Evolutionary conservation across 352 stramenopile species (phyloP), one percentile per base, ranked within the genome.

Genomic region (Globisporangium solare): DNA sequence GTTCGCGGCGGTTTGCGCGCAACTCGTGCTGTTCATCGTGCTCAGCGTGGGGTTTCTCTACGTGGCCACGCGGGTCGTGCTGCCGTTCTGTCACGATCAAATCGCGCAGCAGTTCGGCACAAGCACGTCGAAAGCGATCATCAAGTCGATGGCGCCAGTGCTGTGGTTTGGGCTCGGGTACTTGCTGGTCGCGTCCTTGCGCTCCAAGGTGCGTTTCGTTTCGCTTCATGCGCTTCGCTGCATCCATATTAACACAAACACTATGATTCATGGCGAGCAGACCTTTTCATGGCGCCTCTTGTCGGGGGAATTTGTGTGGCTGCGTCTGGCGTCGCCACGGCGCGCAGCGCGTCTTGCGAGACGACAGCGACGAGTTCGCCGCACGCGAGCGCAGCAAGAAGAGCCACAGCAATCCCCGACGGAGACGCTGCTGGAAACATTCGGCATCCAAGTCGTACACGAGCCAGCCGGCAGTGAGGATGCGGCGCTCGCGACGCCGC

Each of bases 81-180:
- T 76, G 17, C 71, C 71, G 11, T 52, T 72, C 11, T 66, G 45
- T 0, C 58, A 62, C 7, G 55, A 60, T 1, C 27, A 74, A 22
- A 54, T 58, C 3, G 46, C 57, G 7, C 54, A 68, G n/a, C 64
- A 74, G 24, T 65, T 77, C 22, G 61, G 68, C 0, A 37, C 58
- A 3, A 63, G 69, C 12, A 64, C 58, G 22, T 71, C 57, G n/a
- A 46, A 73, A 17, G 54, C 58, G 17, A 52, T 82, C 22, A 11
- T 50, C 8, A 60, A 73, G 31, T 65, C 66, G 18, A 41, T 88
- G 3, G 65, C 69, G 6, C 69, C 79, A 8, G 40, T 83, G 32
- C 52, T 84, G 21, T 89, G 79, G 79, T 89, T 89, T 47, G 60
- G 51, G 11, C 37, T 78, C 37, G 79, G 79, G 2, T 86, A 84